Conservation (phyloP, 73 alveolate species). For the Uronychia setigera region DNA sequence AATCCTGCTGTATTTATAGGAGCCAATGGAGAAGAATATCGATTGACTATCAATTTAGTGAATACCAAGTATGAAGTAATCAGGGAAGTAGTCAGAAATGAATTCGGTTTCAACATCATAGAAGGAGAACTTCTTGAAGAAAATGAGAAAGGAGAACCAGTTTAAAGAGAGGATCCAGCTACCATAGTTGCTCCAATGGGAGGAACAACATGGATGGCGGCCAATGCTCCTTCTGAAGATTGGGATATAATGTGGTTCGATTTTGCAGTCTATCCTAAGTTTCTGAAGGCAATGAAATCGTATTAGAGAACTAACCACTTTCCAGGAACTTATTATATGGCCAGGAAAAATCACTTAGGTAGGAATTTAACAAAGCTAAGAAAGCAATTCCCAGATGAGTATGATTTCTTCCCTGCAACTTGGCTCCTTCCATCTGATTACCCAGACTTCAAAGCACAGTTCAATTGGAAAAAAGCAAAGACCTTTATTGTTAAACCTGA, state of each 20-base stretch:
- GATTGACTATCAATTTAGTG: conserved; percentile 28
- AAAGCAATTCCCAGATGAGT: conserved; percentile 73
- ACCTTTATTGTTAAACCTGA: conserved; percentile 50
- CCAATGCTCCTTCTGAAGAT: background rate
- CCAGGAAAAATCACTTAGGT: conserved; percentile 76
- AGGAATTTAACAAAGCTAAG: conserved; percentile 72
- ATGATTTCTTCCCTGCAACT: conserved; percentile 34
- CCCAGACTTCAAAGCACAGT: background rate
- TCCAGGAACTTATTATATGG: conserved; percentile 80
- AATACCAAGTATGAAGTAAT: conserved; percentile 56
- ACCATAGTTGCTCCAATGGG: background rate
- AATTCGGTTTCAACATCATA: conserved; percentile 22
- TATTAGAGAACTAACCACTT: conserved; percentile 75
- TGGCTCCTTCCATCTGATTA: conserved; percentile 45
- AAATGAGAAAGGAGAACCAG: background rate
- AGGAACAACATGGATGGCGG: background rate
- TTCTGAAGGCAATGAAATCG: conserved; percentile 62
- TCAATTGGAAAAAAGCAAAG: background rate
- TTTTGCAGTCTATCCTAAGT: conserved; percentile 73
- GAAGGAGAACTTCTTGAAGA: conserved; percentile 60
- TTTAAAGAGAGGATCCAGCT: background rate
- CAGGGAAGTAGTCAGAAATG: conserved; percentile 50
- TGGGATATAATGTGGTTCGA: conserved; percentile 84
- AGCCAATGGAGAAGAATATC: background rate
- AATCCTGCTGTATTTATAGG: too few species aligned